Base-by-base conservation (phyloP, 2,329 filamentous ascomycete genomes). In the Alternaria ethzedia region DNA sequence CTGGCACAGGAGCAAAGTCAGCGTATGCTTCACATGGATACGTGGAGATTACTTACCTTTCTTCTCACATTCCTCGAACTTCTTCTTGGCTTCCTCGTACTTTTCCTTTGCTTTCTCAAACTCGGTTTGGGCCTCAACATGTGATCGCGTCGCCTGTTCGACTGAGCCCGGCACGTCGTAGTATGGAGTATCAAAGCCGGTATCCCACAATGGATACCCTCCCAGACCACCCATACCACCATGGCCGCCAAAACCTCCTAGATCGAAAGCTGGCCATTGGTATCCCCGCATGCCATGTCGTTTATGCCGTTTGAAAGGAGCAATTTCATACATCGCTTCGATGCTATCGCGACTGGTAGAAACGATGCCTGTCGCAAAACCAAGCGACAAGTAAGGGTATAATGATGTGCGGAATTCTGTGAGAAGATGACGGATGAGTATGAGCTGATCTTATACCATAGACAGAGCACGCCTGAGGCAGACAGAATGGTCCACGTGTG, bases 131-230 rank as follows among this genome's bases (percentile, higher is more conserved):
- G 68, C 68, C 28, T 65, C 59, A 15, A 67, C 57, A 28, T 70
- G 68, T 20, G 49, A 55, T 43, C 70, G 59, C 41, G 68, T 72
- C 4, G 67, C 70, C 41, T 64, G 54, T 47, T 72, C 68, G n/a
- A 72, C 52, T 15, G 32, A 59, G 23, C 30, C 52, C 3, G 49
- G 41, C 12, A 26, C 20, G 9, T 62, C 47, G 8, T 46, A 23
- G 20, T 47, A 28, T 8, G 44, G 44, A 17, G 43, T 25, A 3
- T 54, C 50, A 57, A 32, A 59, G 12, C 23, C 15, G 6, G 6
- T 13, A 20, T 44, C 44, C 55, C 55, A 54, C 10, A 20, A 3
- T 11, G 10, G 13, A n/a, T 43, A 52, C 20, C 54, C 26, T 13
- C 47, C 20, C 2, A 41, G 11, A n/a, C 28, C 26, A 17, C 51